A percentile compares a stretch with the other conserved stretches of the same genome.
Evolutionary conservation across 2,329 filamentous ascomycete genomes (phyloP).

Genomic region (Hymenoscyphus fructigenus): DNA sequence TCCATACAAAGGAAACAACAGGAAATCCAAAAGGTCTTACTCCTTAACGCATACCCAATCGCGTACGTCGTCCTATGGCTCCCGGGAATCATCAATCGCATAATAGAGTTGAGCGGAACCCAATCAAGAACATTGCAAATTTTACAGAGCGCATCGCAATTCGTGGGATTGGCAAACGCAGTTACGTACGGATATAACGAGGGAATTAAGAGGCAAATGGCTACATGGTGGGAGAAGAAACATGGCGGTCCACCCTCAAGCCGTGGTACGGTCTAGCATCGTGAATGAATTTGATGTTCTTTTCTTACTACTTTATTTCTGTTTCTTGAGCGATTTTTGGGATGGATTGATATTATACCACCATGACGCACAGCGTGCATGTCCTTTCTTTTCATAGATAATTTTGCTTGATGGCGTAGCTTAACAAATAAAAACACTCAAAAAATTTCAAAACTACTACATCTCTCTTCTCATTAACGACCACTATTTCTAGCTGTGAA

Average conservation of each 20-base stretch:
- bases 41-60: constrained; percentile 41
- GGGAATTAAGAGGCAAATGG: constrained; percentile 25
- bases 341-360: constrained; percentile 1
- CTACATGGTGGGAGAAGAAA: constrained; percentile 5
- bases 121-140: constrained; percentile 29
- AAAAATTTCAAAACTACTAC: background rate
- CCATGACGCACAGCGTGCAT: background rate
- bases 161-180: constrained; percentile 40
- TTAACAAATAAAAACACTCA: background rate
- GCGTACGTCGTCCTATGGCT: constrained; percentile 41
- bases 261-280: background rate
- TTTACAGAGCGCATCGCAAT: constrained; percentile 39
- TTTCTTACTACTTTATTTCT: background rate
- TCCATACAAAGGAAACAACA: constrained; percentile 2
- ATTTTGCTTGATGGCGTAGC: background rate
- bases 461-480: no score
- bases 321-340: background rate
- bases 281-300: background rate
- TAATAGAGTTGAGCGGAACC: constrained; percentile 37
- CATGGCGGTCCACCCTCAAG: background rate
- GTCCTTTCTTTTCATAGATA: background rate
- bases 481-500: no score
- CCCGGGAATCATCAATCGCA: constrained; percentile 39
- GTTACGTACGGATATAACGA: constrained; percentile 42
- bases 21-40: constrained; percentile 33